phyloP scores from a whole-genome alignment of 2,329 filamentous ascomycete genomes.

The Colletotrichum chrysophilum region DNA sequence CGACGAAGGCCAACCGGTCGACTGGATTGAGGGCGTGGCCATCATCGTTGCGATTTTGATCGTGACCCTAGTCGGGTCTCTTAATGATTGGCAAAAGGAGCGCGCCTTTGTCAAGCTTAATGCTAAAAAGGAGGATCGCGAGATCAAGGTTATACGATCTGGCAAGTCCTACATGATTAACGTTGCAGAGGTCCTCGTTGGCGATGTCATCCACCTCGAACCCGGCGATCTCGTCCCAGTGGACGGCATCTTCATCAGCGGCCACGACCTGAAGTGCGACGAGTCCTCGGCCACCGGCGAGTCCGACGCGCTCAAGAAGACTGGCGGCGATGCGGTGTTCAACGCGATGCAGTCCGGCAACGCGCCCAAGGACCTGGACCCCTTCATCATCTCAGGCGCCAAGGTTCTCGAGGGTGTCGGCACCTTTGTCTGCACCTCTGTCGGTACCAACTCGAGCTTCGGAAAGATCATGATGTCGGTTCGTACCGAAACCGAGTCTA shows the following conservation, averaged over 20 bases:
- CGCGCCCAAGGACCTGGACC: constrained; percentile 58
- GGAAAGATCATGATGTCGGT: constrained; percentile 63
- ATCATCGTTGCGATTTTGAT: constrained; percentile 70
- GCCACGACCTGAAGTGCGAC: constrained; percentile 63
- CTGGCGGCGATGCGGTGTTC: constrained; percentile 62
- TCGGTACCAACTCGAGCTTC: constrained; percentile 59
- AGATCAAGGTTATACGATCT: constrained; percentile 70
- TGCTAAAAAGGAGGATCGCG: constrained; percentile 65
- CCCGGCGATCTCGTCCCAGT: constrained; percentile 74
- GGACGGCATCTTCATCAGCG: constrained; percentile 71
- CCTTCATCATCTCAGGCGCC: constrained; percentile 66
- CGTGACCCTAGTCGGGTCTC: constrained; percentile 65
- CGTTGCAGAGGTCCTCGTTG: constrained; percentile 70
- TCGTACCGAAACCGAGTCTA: constrained; percentile 54
- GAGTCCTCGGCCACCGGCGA: constrained; percentile 78
- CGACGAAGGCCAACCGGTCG: constrained; percentile 49
- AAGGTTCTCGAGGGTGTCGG: constrained; percentile 61
- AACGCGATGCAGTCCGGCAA: constrained; percentile 54
- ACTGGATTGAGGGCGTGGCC: constrained; percentile 73
- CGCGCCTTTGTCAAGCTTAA: constrained; percentile 69
- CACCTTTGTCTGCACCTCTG: constrained; percentile 59
- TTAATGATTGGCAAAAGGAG: constrained; percentile 74
- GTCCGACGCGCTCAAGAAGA: constrained; percentile 75
- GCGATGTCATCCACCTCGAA: constrained; percentile 72
- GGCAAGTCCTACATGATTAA: constrained; percentile 69